Percentiles rank a stretch among this genome's conserved stretches.
Evolutionary conservation across 2,329 filamentous ascomycete species (phyloP).

Genomic region (Xylariaceae sp.): DNA sequence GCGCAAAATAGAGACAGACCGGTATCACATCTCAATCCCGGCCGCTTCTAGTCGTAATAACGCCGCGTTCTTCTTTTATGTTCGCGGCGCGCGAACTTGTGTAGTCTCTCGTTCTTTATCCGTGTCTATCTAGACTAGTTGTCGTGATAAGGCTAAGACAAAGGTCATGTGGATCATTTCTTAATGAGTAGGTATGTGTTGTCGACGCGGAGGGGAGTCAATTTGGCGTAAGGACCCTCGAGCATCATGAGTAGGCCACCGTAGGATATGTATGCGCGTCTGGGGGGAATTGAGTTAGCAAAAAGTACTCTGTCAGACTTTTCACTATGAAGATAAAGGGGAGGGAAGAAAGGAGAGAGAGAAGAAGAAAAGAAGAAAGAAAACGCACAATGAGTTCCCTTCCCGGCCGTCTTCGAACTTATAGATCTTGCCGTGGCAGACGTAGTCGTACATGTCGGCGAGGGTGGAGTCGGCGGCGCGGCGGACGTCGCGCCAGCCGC

Average conservation of each 20-base stretch:
- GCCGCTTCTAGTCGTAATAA: no score
- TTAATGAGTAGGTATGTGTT: slow-evolving; percentile 91
- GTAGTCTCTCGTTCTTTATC: background rate
- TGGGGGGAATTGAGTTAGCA: no score
- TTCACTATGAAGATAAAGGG: no score
- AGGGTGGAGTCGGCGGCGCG: slow-evolving; percentile 56
- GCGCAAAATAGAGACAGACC: no score
- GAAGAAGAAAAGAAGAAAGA: background rate
- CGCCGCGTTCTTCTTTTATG: slow-evolving; percentile 8
- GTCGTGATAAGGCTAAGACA: background rate
- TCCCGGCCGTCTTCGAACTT: slow-evolving; percentile 76
- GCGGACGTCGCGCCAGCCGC: slow-evolving; percentile 72
- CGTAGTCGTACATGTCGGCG: slow-evolving; percentile 81
- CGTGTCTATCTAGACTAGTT: background rate
- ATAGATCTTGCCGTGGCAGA: slow-evolving; percentile 84
- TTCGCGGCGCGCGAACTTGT: slow-evolving; percentile 13
- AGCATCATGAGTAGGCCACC: slow-evolving; percentile 86
- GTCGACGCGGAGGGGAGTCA: slow-evolving; percentile 86
- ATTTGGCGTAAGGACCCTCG: slow-evolving; percentile 92
- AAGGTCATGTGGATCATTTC: slow-evolving; percentile 53
- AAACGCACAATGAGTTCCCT: slow-evolving; percentile 76
- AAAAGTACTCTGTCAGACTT: no score
- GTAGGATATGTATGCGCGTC: slow-evolving; percentile 91
- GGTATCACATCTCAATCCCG: slow-evolving; percentile 3
- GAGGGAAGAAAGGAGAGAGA: slow-evolving; percentile 1